Percentiles rank a stretch among this genome's conserved stretches.
Conservation (phyloP, 2,329 filamentous ascomycete genomes). For the Aspergillus novofumigatus region DNA sequence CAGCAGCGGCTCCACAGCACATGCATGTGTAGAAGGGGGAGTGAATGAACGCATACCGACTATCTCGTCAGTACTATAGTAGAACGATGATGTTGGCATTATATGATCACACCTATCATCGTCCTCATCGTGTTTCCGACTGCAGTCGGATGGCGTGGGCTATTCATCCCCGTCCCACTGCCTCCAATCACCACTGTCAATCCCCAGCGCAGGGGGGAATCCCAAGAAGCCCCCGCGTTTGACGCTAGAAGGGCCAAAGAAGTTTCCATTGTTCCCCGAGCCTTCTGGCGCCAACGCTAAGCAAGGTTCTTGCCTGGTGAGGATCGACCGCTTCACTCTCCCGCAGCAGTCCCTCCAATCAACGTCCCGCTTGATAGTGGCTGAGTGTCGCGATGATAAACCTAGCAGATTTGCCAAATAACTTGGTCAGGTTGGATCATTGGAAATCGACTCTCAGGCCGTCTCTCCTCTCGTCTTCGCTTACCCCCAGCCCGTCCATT, state of each 20-base stretch:
- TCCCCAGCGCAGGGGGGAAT: neutral
- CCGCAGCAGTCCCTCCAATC: slow-evolving; percentile 9
- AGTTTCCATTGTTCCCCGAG: slow-evolving; percentile 17
- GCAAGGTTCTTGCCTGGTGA: slow-evolving; percentile 9
- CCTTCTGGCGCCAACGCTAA: slow-evolving; percentile 21
- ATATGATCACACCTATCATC: neutral
- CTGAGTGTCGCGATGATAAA: neutral
- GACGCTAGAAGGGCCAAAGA: slow-evolving; percentile 19
- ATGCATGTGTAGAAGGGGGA: neutral
- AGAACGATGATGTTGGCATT: neutral
- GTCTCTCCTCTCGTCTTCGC: neutral
- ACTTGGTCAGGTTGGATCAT: neutral
- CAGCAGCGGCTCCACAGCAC: neutral
- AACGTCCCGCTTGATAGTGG: neutral
- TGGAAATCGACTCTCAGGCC: neutral
- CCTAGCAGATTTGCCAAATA: neutral
- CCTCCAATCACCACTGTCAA: neutral
- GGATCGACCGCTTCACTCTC: slow-evolving; percentile 8
- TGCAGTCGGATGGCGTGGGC: neutral
- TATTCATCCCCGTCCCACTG: neutral
- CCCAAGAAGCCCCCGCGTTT: neutral
- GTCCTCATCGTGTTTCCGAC: neutral
- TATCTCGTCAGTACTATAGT: neutral
- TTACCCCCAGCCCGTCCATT: neutral
- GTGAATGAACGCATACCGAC: neutral